Evolutionary conservation across 192 early-diverging fungal genomes (phyloP).

Genomic region (Mortierella alpina): DNA sequence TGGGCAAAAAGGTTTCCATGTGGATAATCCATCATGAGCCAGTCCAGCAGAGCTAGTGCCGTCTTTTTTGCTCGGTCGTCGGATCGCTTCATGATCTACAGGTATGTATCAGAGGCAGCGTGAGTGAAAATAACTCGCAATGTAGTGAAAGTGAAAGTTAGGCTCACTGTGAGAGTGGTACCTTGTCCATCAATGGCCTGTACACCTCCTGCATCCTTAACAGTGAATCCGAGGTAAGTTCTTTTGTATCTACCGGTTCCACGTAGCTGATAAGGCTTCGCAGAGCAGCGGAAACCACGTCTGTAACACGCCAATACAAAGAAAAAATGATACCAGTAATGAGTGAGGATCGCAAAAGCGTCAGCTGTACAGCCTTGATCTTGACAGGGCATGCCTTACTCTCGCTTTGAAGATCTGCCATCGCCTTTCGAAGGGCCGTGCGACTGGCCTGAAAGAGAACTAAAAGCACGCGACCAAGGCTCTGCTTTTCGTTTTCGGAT

Average conservation of each 20-base stretch:
- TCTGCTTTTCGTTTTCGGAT: background rate
- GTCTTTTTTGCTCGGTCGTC: conserved; percentile 25
- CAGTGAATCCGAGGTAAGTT: background rate
- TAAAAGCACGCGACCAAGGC: conserved; percentile 22
- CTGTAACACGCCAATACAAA: background rate
- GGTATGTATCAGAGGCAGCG: background rate
- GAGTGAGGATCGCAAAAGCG: background rate
- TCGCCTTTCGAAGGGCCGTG: conserved; percentile 12
- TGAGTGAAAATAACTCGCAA: background rate
- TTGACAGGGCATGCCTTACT: background rate
- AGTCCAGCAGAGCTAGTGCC: conserved; percentile 19
- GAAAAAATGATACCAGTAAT: background rate
- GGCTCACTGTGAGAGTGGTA: background rate
- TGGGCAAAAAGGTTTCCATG: conserved; percentile 1
- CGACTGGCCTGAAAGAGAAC: conserved; percentile 43
- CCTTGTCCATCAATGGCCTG: conserved; percentile 25
- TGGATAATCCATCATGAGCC: conserved; percentile 19
- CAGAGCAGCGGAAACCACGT: conserved; percentile 8
- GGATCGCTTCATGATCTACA: conserved; percentile 28
- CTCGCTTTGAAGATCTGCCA: conserved; percentile 12
- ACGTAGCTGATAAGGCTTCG: conserved; percentile 12
- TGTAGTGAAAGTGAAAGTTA: background rate
- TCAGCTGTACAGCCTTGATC: background rate
- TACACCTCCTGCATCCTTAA: conserved; percentile 17
- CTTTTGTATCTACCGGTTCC: background rate